phyloP scores from a whole-genome alignment of 768 basidiomycete species.

The Leccinum uliginosum region DNA sequence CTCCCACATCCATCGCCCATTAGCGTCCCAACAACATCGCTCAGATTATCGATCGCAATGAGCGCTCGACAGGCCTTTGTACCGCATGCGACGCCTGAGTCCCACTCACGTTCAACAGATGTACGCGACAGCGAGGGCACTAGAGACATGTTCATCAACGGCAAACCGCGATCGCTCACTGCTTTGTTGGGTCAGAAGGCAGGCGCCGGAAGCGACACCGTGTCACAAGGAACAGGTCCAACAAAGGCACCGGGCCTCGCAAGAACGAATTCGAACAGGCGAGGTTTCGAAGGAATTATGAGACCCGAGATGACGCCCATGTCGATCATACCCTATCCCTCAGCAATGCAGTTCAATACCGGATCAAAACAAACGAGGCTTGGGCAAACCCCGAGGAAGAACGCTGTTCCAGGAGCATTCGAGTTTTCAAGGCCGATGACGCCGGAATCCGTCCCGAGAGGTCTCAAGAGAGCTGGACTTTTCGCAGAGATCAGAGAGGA shows the following conservation, averaged over 20 bases:
- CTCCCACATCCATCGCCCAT: not conserved
- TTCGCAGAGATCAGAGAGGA: slow-evolving; percentile 6
- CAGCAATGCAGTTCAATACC: not conserved
- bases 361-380: slow-evolving; percentile 2
- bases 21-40: not conserved
- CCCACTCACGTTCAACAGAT: slow-evolving; percentile 2
- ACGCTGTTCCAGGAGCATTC: slow-evolving; percentile 1
- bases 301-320: slow-evolving; percentile 20
- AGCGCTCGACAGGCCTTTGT: slow-evolving; percentile 26
- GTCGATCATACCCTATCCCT: slow-evolving; percentile 23
- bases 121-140: slow-evolving; percentile 4
- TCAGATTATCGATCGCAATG: slow-evolving; percentile 8
- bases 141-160: slow-evolving; percentile 3
- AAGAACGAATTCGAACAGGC: slow-evolving; percentile 7
- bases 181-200: slow-evolving; percentile 22
- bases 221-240: not conserved
- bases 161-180: slow-evolving; percentile 19
- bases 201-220: not conserved
- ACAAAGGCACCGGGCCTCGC: slow-evolving; percentile 5
- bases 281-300: slow-evolving; percentile 23
- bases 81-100: slow-evolving; percentile 17
- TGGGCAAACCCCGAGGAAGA: slow-evolving; percentile 21
- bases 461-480: slow-evolving; percentile 2
- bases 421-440: slow-evolving; percentile 19
- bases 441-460: slow-evolving; percentile 14